Percentiles rank a stretch among this genome's conserved stretches.
Evolutionary conservation across 345 rosid species (phyloP).

Genomic region (Eucalyptus victrix): DNA sequence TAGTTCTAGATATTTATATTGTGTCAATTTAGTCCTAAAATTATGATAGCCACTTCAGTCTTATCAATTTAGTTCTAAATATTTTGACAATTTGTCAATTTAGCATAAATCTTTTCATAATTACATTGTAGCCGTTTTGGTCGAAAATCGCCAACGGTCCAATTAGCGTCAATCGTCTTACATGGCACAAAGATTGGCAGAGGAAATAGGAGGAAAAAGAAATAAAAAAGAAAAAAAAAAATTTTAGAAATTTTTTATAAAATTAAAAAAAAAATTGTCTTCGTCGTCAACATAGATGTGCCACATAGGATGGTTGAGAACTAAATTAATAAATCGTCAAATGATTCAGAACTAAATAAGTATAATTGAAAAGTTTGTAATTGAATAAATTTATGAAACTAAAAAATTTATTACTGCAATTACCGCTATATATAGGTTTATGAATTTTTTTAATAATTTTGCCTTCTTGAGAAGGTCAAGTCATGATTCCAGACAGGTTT

Average conservation of each 20-base stretch:
- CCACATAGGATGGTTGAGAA: neutral
- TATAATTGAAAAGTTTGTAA: no score
- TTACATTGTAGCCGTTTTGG: neutral
- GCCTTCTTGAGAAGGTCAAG: neutral
- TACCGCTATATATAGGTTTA: neutral
- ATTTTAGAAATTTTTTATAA: no score
- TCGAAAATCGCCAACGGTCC: accelerated
- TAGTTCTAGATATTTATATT: no score
- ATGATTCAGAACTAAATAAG: no score
- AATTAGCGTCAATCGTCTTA: neutral
- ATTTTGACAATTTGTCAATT: neutral
- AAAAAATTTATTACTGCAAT: no score
- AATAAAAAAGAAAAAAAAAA: no score
- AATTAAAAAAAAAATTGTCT: no score
- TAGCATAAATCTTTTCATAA: neutral
- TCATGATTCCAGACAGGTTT: neutral
- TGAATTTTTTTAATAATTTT: neutral
- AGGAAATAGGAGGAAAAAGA: neutral
- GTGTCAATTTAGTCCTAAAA: no score
- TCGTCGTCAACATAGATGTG: no score
- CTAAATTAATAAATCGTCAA: neutral
- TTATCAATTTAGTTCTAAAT: neutral
- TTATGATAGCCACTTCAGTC: accelerated
- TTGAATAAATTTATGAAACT: no score
- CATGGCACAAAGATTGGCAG: accelerated